Evolutionary conservation across 2,329 filamentous ascomycete genomes (phyloP).

Genomic region (Trichophyton verrucosum): DNA sequence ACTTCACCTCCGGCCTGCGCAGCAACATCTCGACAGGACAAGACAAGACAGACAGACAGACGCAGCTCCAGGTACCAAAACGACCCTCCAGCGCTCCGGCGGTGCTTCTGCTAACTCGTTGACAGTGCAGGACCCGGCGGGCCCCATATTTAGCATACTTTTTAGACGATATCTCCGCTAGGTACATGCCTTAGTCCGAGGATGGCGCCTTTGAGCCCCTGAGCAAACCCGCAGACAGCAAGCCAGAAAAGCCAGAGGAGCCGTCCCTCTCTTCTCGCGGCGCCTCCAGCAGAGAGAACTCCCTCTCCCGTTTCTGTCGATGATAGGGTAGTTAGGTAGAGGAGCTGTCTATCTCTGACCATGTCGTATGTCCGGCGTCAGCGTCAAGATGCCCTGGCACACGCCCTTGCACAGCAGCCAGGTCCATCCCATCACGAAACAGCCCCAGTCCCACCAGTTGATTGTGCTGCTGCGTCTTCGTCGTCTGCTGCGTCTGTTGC

Average conservation of each 20-base stretch:
- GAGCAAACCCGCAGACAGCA: background rate
- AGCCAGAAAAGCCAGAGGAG: background rate
- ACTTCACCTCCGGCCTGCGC: background rate
- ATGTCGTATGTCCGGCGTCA: slow-evolving; percentile 3
- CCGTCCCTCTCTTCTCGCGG: background rate
- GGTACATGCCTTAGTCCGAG: background rate
- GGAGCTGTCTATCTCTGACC: background rate
- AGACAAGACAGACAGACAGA: background rate
- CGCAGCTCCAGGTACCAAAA: background rate
- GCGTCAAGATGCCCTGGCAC: slow-evolving; percentile 4
- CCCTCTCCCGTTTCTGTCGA: background rate
- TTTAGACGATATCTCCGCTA: background rate
- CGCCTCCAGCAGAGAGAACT: background rate
- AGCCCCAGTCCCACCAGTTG: slow-evolving; percentile 1
- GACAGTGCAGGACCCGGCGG: background rate
- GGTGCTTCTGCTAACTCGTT: background rate
- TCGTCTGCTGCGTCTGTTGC: background rate
- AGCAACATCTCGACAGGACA: background rate
- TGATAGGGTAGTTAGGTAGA: background rate
- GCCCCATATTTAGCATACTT: slow-evolving; percentile 1
- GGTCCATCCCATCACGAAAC: slow-evolving; percentile 3
- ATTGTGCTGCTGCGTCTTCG: background rate
- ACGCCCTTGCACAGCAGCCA: slow-evolving; percentile 4
- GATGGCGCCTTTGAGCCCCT: background rate
- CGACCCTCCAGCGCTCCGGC: background rate